Evolutionary conservation across 495 filamentous ascomycete genomes (phyloP).

Genomic region (Xylaria intraflava): DNA sequence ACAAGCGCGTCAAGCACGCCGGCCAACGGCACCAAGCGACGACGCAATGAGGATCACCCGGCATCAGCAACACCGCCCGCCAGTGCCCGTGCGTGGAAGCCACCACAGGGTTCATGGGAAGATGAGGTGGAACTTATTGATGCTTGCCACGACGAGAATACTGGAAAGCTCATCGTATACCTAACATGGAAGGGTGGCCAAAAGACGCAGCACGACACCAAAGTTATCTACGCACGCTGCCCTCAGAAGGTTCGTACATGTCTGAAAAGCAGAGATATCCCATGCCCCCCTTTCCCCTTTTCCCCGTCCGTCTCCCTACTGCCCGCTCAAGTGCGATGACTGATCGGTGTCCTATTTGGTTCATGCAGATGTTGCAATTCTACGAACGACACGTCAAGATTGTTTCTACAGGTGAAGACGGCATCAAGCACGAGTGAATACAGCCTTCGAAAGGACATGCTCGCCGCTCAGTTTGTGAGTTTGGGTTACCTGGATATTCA

Average conservation of each 20-base stretch:
- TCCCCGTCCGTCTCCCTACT: background rate
- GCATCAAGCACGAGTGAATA: conserved; percentile 11
- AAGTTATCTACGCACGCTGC: conserved; percentile 49
- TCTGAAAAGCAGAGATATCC: background rate
- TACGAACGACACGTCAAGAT: conserved; percentile 54
- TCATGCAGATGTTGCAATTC: conserved; percentile 50
- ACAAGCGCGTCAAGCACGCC: too few species aligned
- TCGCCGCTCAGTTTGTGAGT: background rate
- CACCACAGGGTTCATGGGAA: conserved; percentile 53
- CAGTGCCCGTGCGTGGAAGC: conserved; percentile 40
- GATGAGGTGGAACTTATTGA: conserved; percentile 49
- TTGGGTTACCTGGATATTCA: background rate
- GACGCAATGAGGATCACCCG: conserved; percentile 32
- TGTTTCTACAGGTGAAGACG: conserved; percentile 19
- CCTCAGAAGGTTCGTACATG: conserved; percentile 48
- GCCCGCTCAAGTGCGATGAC: background rate
- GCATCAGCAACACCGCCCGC: conserved; percentile 31
- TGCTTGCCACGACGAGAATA: conserved; percentile 48
- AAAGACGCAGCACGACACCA: conserved; percentile 54
- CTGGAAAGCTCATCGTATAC: conserved; percentile 42
- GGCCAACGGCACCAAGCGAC: conserved; percentile 28
- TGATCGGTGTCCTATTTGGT: background rate
- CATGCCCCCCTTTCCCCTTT: background rate
- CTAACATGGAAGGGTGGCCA: conserved; percentile 51
- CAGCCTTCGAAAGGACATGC: background rate